phyloP scores from a whole-genome alignment of 2,329 filamentous ascomycete genomes.

The Colletotrichum somersetense region DNA sequence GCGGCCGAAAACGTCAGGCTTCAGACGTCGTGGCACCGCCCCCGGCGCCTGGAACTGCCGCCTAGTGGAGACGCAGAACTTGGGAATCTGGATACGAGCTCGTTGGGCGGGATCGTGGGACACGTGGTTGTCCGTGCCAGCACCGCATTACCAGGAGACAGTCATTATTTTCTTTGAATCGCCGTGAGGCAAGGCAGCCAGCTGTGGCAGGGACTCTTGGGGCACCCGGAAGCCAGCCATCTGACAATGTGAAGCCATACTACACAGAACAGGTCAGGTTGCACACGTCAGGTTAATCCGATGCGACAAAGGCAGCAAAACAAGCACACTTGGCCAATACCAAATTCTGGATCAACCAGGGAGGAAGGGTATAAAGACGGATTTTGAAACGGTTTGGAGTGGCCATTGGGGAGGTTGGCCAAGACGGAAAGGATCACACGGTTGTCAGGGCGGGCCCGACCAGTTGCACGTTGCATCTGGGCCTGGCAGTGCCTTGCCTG shows the following conservation, averaged over 20 bases:
- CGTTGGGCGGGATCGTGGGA: background rate
- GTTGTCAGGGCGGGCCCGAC: constrained; percentile 1
- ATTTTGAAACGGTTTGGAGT: constrained; percentile 23
- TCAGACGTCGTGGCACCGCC: constrained; percentile 41
- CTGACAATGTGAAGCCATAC: constrained; percentile 1
- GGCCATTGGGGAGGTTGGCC: constrained; percentile 28
- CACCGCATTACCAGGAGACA: background rate
- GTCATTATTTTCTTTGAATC: constrained; percentile 5
- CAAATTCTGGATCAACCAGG: constrained; percentile 27
- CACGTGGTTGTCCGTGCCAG: background rate
- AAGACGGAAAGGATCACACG: constrained; percentile 11
- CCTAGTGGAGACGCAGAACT: constrained; percentile 49
- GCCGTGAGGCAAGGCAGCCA: background rate
- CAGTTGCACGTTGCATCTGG: constrained; percentile 16
- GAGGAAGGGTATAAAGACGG: constrained; percentile 1
- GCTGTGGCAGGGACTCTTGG: background rate
- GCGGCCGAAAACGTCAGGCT: constrained; percentile 62
- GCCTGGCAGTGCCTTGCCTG: background rate
- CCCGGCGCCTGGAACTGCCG: constrained; percentile 54
- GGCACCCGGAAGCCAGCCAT: background rate
- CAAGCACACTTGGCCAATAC: background rate
- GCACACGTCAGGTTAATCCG: constrained; percentile 15
- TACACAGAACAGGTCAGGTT: background rate
- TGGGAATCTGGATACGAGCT: constrained; percentile 24
- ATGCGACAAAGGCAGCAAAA: background rate